Percentiles rank a stretch among this genome's conserved stretches.
Evolutionary conservation across 2,329 filamentous ascomycete species (phyloP).

Genomic region (Nemania diffusa): DNA sequence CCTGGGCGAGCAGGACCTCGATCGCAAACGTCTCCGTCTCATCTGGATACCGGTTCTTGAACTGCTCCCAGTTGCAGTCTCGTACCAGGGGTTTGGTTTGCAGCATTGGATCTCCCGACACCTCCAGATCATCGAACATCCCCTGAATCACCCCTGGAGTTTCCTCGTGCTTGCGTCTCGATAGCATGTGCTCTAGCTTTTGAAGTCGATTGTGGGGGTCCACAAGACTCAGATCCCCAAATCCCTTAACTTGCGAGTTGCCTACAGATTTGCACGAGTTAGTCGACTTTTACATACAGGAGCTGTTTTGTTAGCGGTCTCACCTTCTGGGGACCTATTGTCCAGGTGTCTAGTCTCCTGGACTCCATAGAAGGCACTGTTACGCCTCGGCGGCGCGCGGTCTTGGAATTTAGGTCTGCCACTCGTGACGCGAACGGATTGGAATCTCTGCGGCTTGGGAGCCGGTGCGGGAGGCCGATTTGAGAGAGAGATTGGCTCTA

Average conservation of each 20-base stretch:
- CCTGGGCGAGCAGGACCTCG: conserved; percentile 33
- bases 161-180: conserved; percentile 9
- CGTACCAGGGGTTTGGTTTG: conserved; percentile 30
- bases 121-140: conserved; percentile 6
- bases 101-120: conserved; percentile 30
- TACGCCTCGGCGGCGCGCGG: conserved; percentile 23
- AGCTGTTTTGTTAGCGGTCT: neutral
- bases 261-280: conserved; percentile 17
- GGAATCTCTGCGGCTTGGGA: conserved; percentile 37
- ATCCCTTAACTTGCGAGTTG: conserved; percentile 4
- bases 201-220: conserved; percentile 34
- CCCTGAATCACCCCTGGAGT: neutral
- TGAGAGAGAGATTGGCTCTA: conserved; percentile 30
- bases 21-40: conserved; percentile 30
- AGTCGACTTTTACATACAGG: neutral
- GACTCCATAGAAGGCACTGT: conserved; percentile 30
- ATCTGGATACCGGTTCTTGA: conserved; percentile 35
- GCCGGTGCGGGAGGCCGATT: conserved; percentile 28
- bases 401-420: conserved; percentile 25
- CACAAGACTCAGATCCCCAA: conserved; percentile 33
- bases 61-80: conserved; percentile 38
- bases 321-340: conserved; percentile 20
- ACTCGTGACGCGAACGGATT: conserved; percentile 30
- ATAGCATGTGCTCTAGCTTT: conserved; percentile 31
- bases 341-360: conserved; percentile 16